Evolutionary conservation across 1,139 yeast genomes (phyloP).

Genomic region (Taphrina wiesneri): DNA sequence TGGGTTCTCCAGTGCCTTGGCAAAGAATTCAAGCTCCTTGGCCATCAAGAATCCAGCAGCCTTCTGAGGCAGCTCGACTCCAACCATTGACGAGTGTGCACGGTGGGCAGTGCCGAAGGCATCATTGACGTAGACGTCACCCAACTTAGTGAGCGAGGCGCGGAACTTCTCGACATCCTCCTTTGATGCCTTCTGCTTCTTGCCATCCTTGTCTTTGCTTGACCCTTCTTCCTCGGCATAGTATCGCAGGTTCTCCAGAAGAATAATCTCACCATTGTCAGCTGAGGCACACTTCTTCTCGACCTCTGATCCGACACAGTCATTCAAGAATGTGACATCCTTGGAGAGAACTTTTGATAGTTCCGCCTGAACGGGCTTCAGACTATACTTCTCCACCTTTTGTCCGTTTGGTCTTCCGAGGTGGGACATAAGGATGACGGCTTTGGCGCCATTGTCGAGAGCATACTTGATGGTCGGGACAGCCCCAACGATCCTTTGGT

Average conservation of each 20-base stretch:
- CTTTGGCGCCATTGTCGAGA: slow-evolving; percentile 79
- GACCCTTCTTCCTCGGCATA: slow-evolving; percentile 97
- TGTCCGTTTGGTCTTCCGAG: slow-evolving; percentile 98
- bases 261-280: slow-evolving; percentile 60
- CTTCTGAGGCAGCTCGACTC: slow-evolving; percentile 85
- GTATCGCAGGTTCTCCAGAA: slow-evolving; percentile 94
- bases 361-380: slow-evolving; percentile 88
- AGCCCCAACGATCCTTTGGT: slow-evolving; percentile 98
- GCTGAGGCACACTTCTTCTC: slow-evolving; percentile 72
- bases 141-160: slow-evolving; percentile 78
- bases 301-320: slow-evolving; percentile 86
- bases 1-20: slow-evolving; percentile 96
- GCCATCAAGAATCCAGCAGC: slow-evolving; percentile 97
- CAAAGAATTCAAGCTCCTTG: slow-evolving; percentile 92
- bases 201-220: slow-evolving; percentile 73
- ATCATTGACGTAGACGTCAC: slow-evolving; percentile 94
- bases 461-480: slow-evolving; percentile 95
- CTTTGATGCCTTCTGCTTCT: slow-evolving; percentile 83
- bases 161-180: slow-evolving; percentile 84
- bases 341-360: slow-evolving; percentile 69
- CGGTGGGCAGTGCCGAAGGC: slow-evolving; percentile 99
- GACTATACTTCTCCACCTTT: slow-evolving; percentile 74
- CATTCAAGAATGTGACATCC: slow-evolving; percentile 73
- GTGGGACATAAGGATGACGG: slow-evolving; percentile 87
- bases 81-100: slow-evolving; percentile 98